Evolutionary conservation across 371 early-diverging fungal species (phyloP), one percentile per base, ranked within the genome.

Genomic region (Apophysomyces ossiformis): DNA sequence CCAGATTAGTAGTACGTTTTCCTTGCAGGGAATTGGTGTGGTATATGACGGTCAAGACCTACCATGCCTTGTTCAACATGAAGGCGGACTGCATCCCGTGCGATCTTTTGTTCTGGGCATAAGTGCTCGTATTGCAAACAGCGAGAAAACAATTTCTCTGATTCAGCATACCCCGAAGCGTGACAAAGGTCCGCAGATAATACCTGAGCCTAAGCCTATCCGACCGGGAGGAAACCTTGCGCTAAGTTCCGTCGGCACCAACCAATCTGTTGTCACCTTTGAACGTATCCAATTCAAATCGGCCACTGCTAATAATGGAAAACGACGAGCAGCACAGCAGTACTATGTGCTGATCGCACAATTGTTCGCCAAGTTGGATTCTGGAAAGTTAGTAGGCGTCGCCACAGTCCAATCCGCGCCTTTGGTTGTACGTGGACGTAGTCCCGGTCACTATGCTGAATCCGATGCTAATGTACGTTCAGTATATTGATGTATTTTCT

Each of bases 231-330:
- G 90, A 7, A 85, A 87, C 47, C 65, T 87, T 16, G 63, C 68
- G 59, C 64, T 83, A 67, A 85, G 83, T 63, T 68, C 85, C 1
- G 78, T 85, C 0, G 89, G 85, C 5, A 75, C 82, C 37, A 85
- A 79, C 63, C 78, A 85, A 60, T 82, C 78, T 44, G 84, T 92
- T 4, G 89, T 87, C 21, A 90, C 91, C 2, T 97, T 95, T 81
- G 96, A 97, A 73, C 89, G 98, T 57, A 83, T 97, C 41, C 98
- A 97, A 82, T 97, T 97, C 87, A 96, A 95, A 72, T 90, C 92
- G 0, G 95, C 97, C 13, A 97, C 98, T 0, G 95, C 95, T 13
- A 96, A 96, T 82, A 96, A 95, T 68, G 94, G 94, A 58, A 91
- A 92, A 70, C 87, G 95, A 67, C 78, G 94, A 12, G 93, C 95